Evolutionary conservation across 345 rosid genomes (phyloP).

Genomic region (Corymbia maculata): DNA sequence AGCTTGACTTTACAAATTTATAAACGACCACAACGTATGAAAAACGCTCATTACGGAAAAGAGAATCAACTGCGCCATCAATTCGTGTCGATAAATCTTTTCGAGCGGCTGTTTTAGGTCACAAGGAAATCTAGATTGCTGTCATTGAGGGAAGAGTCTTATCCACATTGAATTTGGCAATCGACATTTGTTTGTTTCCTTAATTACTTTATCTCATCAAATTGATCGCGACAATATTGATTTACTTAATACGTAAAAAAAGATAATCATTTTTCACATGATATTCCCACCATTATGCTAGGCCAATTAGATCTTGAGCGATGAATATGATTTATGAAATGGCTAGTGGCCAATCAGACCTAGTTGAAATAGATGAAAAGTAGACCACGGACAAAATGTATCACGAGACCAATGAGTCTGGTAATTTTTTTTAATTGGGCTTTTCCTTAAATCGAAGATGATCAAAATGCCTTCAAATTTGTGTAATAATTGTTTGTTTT

Average conservation of each 20-base stretch:
- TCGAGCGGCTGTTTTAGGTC: not conserved
- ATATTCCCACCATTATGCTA: not conserved
- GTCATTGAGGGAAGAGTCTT: not conserved
- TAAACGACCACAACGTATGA: not conserved
- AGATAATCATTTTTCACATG: not conserved
- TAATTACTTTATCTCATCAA: not conserved
- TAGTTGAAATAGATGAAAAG: not conserved
- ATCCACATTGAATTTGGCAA: fast-evolving
- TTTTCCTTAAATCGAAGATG: not conserved
- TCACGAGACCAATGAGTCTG: not conserved
- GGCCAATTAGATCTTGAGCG: not conserved
- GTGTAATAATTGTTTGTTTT: not conserved
- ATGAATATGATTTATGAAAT: not conserved
- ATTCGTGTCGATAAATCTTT: not conserved
- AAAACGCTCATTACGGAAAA: not conserved
- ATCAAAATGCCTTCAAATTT: not conserved
- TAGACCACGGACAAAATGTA: not conserved
- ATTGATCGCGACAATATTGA: not conserved
- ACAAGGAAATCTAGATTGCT: not conserved
- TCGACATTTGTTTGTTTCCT: not conserved
- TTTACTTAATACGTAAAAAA: not conserved
- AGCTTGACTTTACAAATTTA: not conserved
- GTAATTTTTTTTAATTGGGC: no score
- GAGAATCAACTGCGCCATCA: not conserved
- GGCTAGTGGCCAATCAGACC: no score